Conservation (phyloP, 352 stramenopile species). For the Phytophthora syringae region DNA sequence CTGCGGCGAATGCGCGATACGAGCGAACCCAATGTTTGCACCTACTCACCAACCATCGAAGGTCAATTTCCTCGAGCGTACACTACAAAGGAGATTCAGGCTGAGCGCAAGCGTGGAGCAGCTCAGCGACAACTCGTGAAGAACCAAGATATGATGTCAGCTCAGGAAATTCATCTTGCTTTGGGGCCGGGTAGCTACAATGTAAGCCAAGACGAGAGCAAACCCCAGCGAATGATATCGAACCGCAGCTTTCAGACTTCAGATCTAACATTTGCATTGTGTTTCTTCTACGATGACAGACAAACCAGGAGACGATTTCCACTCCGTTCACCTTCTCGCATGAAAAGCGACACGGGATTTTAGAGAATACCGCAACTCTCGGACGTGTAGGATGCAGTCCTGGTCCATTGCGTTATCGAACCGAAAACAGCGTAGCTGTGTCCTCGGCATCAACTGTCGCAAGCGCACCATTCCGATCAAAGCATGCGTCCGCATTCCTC, state of each 20-base stretch:
- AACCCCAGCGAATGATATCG: background rate
- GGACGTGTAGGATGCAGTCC: slow-evolving; percentile 27
- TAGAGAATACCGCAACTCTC: slow-evolving; percentile 40
- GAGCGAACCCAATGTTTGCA: slow-evolving; percentile 13
- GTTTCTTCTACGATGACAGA: slow-evolving; percentile 23
- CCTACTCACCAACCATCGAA: slow-evolving; percentile 46
- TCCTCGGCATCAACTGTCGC: slow-evolving; percentile 24
- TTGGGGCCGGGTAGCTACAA: slow-evolving; percentile 67
- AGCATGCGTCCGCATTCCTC: slow-evolving; percentile 44
- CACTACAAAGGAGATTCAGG: slow-evolving; percentile 48
- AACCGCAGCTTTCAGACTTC: background rate
- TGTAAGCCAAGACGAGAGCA: slow-evolving; percentile 50
- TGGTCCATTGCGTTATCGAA: slow-evolving; percentile 29
- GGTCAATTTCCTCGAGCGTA: slow-evolving; percentile 56
- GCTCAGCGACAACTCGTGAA: slow-evolving; percentile 14
- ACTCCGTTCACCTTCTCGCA: slow-evolving; percentile 58
- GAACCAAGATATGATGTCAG: slow-evolving; percentile 18
- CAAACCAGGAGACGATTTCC: slow-evolving; percentile 50
- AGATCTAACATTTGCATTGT: slow-evolving; percentile 5
- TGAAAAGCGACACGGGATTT: slow-evolving; percentile 50
- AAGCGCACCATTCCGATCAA: slow-evolving; percentile 32
- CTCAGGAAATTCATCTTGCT: slow-evolving; percentile 35
- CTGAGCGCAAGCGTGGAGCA: slow-evolving; percentile 20
- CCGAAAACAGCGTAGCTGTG: slow-evolving; percentile 21
- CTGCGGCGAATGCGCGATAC: slow-evolving; percentile 18